Base-by-base conservation (phyloP, 2,329 filamentous ascomycete genomes). In the Dactylellina haptotyla region DNA sequence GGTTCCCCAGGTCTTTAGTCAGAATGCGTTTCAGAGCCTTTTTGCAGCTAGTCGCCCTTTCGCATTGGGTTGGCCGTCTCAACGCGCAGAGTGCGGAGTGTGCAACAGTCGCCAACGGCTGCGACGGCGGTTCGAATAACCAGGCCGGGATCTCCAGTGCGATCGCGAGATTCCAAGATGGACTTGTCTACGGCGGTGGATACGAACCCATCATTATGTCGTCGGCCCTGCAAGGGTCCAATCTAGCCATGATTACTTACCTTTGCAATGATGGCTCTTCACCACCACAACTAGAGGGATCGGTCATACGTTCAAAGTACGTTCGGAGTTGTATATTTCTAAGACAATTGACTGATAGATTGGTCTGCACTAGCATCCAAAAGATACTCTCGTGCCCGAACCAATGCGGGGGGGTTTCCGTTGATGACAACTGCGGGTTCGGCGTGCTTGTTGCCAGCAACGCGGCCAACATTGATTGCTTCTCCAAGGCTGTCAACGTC, bases 81-180 rank as follows among this genome's bases (percentile, higher is more conserved):
- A 28, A 64, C 4, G 61, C 61, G 6, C 61, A 64, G 26, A 48
- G 9, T 23, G 61, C 53, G 16, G 37, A 64, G 37, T 64, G 61
- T 16, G 61, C 45, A n/a, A 64, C 61, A 0, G 39, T 64, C n/a
- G 37, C 61, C 16, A 28, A 64, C 10, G 61, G 61, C 9, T 64
- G 61, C 26, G 48, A 64, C 39, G 37, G 25, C 9, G 61, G 61
- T 6, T 30, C 34, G n/a, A 45, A 26, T 6, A 46, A 48, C 18
- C 30, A 64, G 32, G 48, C 26, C 25, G 50, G 48, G 6, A 53
- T 64, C 26, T 20, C 39, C 2, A 64, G 48, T 18, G 61, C 61
- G n/a, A 64, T 64, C 12, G 50, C 23, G 10, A 64, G 61, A 34
- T 64, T 64, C 32, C 50, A 64, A 39, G 48, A 56, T 39, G 61